Percentiles rank a stretch among this genome's conserved stretches.
phyloP scores from a whole-genome alignment of 1,284 basidiomycete species.

The Golubevia sp. region DNA sequence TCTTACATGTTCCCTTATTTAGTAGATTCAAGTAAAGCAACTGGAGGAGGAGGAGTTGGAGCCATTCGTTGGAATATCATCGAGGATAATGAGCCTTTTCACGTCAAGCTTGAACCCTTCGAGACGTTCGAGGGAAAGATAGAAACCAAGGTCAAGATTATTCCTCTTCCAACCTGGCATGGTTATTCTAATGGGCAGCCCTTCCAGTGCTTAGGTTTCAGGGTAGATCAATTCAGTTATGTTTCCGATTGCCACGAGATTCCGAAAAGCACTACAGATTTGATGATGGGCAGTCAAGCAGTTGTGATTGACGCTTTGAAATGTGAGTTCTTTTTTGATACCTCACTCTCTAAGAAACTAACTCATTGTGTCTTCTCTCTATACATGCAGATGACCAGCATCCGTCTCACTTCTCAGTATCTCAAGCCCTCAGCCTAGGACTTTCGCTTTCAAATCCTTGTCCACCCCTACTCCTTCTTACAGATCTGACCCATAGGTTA shows the following conservation, averaged over 20 bases:
- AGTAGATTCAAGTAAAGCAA: constrained; percentile 36
- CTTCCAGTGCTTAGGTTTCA: constrained; percentile 47
- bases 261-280: constrained; percentile 21
- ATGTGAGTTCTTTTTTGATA: constrained; percentile 13
- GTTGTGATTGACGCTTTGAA: constrained; percentile 51
- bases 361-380: too few relatives aligned
- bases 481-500: constrained; percentile 47
- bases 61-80: constrained; percentile 52
- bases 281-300: constrained; percentile 29
- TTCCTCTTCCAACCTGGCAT: constrained; percentile 43
- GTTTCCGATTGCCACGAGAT: constrained; percentile 49
- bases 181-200: constrained; percentile 32
- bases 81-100: constrained; percentile 24
- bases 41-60: constrained; percentile 50
- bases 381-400: constrained; percentile 17
- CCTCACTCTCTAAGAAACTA: too few relatives aligned
- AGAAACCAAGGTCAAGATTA: constrained; percentile 15
- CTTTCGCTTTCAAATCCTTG: constrained; percentile 15
- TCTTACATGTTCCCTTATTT: constrained; percentile 48
- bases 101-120: background rate
- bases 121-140: constrained; percentile 2
- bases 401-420: constrained; percentile 43
- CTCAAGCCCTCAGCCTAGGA: constrained; percentile 37
- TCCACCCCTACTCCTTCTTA: constrained; percentile 30
- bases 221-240: constrained; percentile 50